A percentile compares a stretch with the other conserved stretches of the same genome.
phyloP scores from a whole-genome alignment of 345 rosid species.

The Cardamine resedifolia region DNA sequence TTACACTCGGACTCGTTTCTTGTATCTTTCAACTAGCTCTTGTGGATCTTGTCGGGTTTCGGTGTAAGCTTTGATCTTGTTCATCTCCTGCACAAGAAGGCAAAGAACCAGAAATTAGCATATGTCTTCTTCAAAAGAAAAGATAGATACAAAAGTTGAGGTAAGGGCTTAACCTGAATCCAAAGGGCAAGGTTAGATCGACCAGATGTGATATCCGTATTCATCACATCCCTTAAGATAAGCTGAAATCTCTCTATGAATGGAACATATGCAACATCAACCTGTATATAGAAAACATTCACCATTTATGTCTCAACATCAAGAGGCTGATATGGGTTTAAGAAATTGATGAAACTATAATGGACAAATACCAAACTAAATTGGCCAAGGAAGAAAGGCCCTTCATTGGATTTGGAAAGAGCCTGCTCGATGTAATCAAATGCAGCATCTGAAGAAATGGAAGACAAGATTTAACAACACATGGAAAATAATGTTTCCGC shows the following conservation, averaged over 20 bases:
- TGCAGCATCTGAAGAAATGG: conserved; percentile 48
- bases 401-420: conserved; percentile 63
- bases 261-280: conserved; percentile 75
- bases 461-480: conserved; percentile 13
- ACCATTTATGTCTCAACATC: not conserved
- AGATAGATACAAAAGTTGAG: not conserved
- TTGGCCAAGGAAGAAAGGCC: conserved; percentile 79
- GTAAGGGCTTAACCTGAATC: conserved; percentile 57
- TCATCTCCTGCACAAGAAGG: conserved; percentile 52
- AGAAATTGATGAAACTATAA: not conserved
- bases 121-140: not conserved
- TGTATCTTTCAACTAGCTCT: conserved; percentile 56
- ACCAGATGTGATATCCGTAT: conserved; percentile 57
- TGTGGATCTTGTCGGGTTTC: conserved; percentile 64
- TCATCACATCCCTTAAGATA: conserved; percentile 52
- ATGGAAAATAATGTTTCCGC: not conserved
- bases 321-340: not conserved
- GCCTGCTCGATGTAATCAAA: conserved; percentile 73
- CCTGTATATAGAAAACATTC: conserved; percentile 40
- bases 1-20: conserved; percentile 42
- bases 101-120: conserved; percentile 10
- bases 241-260: conserved; percentile 64
- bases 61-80: conserved; percentile 66
- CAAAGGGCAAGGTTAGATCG: conserved; percentile 72
- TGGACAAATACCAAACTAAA: conserved; percentile 53